phyloP scores from a whole-genome alignment of 106 monocot species.

The Amphibolis antarctica region DNA sequence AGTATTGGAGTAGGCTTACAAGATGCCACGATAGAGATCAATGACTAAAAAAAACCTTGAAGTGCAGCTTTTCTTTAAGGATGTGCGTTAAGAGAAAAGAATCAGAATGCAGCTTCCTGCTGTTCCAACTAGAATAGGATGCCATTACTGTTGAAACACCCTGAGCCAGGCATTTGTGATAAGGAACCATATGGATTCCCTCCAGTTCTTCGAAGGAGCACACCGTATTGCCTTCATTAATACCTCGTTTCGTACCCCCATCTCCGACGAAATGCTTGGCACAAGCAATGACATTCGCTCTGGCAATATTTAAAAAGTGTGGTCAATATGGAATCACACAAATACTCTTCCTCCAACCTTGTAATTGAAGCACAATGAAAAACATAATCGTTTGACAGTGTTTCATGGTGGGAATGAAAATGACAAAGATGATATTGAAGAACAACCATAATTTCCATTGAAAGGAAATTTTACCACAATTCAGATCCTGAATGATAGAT shows the following conservation, averaged over 20 bases:
- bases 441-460: too few species aligned
- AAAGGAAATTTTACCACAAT: too few species aligned
- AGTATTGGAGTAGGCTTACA: neutral
- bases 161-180: slow-evolving; percentile 51
- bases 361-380: too few species aligned
- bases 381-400: too few species aligned
- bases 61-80: slow-evolving; percentile 58
- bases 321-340: too few species aligned
- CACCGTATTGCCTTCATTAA: slow-evolving; percentile 66
- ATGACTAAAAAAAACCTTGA: slow-evolving; percentile 38
- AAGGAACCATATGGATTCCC: slow-evolving; percentile 66
- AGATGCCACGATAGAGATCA: neutral
- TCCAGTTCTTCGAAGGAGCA: slow-evolving; percentile 61
- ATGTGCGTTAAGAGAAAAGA: slow-evolving; percentile 52
- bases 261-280: slow-evolving; percentile 95
- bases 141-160: slow-evolving; percentile 74
- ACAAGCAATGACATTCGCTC: slow-evolving; percentile 68
- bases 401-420: too few species aligned
- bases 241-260: slow-evolving; percentile 64
- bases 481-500: too few species aligned
- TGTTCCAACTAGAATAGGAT: slow-evolving; percentile 80
- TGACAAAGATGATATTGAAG: too few species aligned
- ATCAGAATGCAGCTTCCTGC: slow-evolving; percentile 38
- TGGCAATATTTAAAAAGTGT: slow-evolving; percentile 13
- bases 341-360: too few species aligned